Evolutionary conservation across 2,329 filamentous ascomycete genomes (phyloP).

Genomic region (Xylaria sp.): DNA sequence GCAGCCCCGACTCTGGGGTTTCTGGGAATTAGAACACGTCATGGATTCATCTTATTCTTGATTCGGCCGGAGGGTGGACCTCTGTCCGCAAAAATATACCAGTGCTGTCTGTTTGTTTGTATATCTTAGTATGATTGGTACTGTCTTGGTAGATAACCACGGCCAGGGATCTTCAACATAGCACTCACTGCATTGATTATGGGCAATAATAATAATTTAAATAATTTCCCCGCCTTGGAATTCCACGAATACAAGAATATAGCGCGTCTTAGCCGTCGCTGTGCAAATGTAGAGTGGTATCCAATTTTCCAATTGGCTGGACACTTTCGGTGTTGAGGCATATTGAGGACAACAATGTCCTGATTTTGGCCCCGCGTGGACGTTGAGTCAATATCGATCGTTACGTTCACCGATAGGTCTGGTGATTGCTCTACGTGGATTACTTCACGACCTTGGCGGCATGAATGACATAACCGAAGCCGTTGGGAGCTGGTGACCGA

Average conservation of each 20-base stretch:
- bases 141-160: neutral
- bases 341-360: neutral
- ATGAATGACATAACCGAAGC: neutral
- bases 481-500: neutral
- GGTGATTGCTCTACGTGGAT: slow-evolving; percentile 9
- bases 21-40: slow-evolving; percentile 27
- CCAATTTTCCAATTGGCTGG: slow-evolving; percentile 13
- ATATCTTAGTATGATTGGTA: slow-evolving; percentile 6
- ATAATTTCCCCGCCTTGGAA: slow-evolving; percentile 4
- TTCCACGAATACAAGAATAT: neutral
- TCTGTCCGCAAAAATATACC: slow-evolving; percentile 5
- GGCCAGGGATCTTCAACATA: slow-evolving; percentile 3
- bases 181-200: neutral
- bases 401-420: slow-evolving; percentile 1
- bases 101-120: neutral
- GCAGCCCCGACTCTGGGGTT: neutral
- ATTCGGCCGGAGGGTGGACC: neutral
- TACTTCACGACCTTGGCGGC: slow-evolving; percentile 11
- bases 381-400: neutral
- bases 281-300: neutral
- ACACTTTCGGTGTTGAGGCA: neutral
- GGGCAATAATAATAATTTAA: neutral
- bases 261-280: neutral
- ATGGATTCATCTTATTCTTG: slow-evolving; percentile 7
- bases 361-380: too few relatives aligned